These are phyloP conservation scores for Henckelia pumila DNA, from an alignment of 257 asterid genomes.

Conservation along the genomic window DNA sequence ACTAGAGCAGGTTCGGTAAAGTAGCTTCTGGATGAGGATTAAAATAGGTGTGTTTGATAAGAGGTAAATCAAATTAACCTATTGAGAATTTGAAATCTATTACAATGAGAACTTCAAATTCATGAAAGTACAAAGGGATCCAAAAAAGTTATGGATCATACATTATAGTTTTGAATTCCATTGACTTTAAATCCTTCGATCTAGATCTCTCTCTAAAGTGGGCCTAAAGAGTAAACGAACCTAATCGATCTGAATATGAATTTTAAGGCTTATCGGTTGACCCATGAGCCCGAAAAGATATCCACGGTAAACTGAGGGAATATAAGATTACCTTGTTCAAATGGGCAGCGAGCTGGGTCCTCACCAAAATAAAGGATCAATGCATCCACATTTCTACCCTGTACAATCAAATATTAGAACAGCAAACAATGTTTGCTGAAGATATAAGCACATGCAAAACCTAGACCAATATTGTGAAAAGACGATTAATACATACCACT, in stretches of 20 bases:
- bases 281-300: slow-evolving; percentile 10
- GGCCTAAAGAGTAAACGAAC: not conserved
- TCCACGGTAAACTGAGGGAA: slow-evolving; percentile 1
- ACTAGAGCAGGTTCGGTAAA: not conserved
- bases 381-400: slow-evolving; percentile 91
- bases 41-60: not conserved
- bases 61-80: not conserved
- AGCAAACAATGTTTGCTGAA: not conserved
- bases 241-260: too few relatives aligned
- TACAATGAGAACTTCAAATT: not conserved
- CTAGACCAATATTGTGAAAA: slow-evolving; percentile 16
- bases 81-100: not conserved
- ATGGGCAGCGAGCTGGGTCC: slow-evolving; percentile 89
- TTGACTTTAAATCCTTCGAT: not conserved
- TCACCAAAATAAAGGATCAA: slow-evolving; percentile 90
- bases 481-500: slow-evolving; percentile 57
- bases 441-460: not conserved
- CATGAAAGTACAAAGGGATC: not conserved
- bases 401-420: slow-evolving; percentile 30
- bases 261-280: too few relatives aligned
- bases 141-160: not conserved
- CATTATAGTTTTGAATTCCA: not conserved
- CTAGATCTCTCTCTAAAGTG: not conserved
- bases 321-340: slow-evolving; percentile 72
- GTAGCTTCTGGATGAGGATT: not conserved